These are phyloP conservation scores for Centaurea solstitialis DNA, from an alignment of 129 eudicot genomes.

Conservation along the genomic window DNA sequence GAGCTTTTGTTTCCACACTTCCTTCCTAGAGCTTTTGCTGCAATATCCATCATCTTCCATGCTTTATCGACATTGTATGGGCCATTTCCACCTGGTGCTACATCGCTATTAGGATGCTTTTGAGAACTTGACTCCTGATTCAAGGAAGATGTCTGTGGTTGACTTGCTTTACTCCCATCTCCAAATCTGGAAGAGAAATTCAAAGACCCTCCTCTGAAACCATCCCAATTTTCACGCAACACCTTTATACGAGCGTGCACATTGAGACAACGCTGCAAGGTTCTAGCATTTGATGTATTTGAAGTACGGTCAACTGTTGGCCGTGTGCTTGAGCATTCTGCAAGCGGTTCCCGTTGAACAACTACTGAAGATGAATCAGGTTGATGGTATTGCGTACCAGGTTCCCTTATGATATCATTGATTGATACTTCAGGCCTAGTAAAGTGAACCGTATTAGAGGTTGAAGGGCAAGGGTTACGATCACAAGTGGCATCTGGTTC, in stretches of 20 bases:
- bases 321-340: constrained; percentile 16
- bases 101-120: constrained; percentile 19
- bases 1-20: constrained; percentile 13
- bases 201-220: constrained; percentile 55
- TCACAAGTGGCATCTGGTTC: constrained; percentile 31
- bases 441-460: neutral
- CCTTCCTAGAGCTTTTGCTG: constrained; percentile 55
- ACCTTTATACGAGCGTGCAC: constrained; percentile 61
- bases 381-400: constrained; percentile 9
- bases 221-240: constrained; percentile 82
- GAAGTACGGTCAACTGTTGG: constrained; percentile 13
- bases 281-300: constrained; percentile 49
- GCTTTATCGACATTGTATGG: constrained; percentile 55
- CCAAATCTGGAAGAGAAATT: constrained; percentile 39
- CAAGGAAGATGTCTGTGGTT: constrained; percentile 12
- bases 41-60: constrained; percentile 76
- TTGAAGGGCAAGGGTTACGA: constrained; percentile 10
- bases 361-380: constrained; percentile 20
- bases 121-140: constrained; percentile 28
- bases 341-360: constrained; percentile 5
- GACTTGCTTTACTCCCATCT: constrained; percentile 10
- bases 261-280: constrained; percentile 55
- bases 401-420: constrained; percentile 53
- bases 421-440: constrained; percentile 42
- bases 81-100: constrained; percentile 10